phyloP scores from a whole-genome alignment of 176 grass and related monocot genomes.

The Oryza punctata region DNA sequence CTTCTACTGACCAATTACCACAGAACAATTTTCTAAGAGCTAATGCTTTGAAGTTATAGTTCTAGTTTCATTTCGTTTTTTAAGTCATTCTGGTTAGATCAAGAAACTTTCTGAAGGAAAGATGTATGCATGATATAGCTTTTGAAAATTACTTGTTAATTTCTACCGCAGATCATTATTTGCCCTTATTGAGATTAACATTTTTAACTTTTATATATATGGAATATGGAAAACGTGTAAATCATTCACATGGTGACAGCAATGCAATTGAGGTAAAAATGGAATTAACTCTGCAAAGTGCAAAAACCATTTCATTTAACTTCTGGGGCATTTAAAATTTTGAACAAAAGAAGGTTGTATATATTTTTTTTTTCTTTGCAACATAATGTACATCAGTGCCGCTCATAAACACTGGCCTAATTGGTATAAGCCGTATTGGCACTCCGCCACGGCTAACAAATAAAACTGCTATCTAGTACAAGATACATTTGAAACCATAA shows the following conservation, averaged over 20 bases:
- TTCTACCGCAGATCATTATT: background rate
- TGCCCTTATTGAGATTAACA: background rate
- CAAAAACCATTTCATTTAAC: constrained; percentile 10
- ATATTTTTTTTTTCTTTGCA: constrained; percentile 25
- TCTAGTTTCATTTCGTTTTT: constrained; percentile 12
- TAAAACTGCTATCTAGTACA: constrained; percentile 50
- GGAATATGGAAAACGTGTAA: background rate
- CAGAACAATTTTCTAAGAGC: constrained; percentile 1
- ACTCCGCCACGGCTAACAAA: constrained; percentile 9
- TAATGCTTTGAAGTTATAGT: background rate
- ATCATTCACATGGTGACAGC: background rate
- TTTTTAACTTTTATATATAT: background rate
- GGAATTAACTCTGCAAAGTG: constrained; percentile 9
- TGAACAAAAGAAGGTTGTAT: constrained; percentile 42
- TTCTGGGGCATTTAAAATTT: constrained; percentile 18
- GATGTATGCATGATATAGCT: background rate
- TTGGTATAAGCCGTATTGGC: constrained; percentile 15
- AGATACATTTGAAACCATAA: constrained; percentile 50
- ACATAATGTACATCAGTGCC: constrained; percentile 57
- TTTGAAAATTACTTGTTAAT: background rate
- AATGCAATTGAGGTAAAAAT: background rate
- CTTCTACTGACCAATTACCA: background rate
- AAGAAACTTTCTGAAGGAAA: background rate
- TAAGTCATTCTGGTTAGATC: constrained; percentile 20
- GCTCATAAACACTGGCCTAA: constrained; percentile 24